Base-by-base conservation (phyloP, 106 monocot genomes). In the Hemerocallis citrina region DNA sequence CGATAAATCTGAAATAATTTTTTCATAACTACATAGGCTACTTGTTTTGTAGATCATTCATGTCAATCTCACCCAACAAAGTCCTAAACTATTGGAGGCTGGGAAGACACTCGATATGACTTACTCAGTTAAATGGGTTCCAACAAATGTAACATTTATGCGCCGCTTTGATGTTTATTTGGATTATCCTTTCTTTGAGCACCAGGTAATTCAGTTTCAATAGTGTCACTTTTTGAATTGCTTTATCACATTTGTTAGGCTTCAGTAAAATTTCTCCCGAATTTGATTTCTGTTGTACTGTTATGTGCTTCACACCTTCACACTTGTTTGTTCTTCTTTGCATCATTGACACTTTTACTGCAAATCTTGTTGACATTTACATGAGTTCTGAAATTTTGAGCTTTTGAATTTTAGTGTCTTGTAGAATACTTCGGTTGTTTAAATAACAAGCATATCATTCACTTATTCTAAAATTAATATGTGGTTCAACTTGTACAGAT, bases 141-240 rank as follows among this genome's bases (percentile, higher is more conserved):
- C 64, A 68, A 96, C 84, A 47, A 72, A 86, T 60, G 63, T 83
- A 34, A 64, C 90, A 75, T 96, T 96, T 90, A 81, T 76, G 23
- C 89, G 58, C 40, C 95, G 95, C 55, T 96, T 96, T 81, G 90
- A 96, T 57, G 84, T 79, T 51, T 96, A 90, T 69, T 65, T 96
- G 68, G 95, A 96, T 57, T 80, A 90, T 57, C 95, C 95, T 68
- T 96, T 96, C 71, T 96, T 96, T 59, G 95, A 96, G 61, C 95
- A 96, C 52, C 95, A 96, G 86, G 95, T 95, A 73, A 38, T 66
- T 28, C 52, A 39, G 17, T 17, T 31, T 21, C 17, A 34, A n/a
- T n/a, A n/a, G n/a, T n/a, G n/a, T n/a, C n/a, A n/a, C n/a, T n/a
- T n/a, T n/a, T n/a, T n/a, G n/a, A n/a, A n/a, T n/a, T n/a, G n/a